These are phyloP conservation scores for Dioscorea zingiberensis DNA, from an alignment of 106 monocot genomes.

Conservation along the genomic window DNA sequence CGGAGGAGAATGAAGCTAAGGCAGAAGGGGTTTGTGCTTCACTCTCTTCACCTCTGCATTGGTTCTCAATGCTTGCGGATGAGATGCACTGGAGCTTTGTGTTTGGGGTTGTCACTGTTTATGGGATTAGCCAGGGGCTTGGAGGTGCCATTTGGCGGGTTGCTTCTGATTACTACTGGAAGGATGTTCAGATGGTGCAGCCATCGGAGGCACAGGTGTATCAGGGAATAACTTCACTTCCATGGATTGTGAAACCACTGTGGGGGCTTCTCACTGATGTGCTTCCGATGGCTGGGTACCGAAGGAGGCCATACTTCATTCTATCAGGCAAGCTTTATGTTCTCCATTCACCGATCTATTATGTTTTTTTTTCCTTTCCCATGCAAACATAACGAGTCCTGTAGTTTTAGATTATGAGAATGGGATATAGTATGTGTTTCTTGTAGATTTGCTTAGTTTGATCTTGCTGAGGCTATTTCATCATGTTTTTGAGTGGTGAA, in stretches of 20 bases:
- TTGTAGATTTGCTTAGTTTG: too few relatives aligned
- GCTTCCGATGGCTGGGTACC: slow-evolving; percentile 50
- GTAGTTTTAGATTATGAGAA: too few relatives aligned
- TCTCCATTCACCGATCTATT: background rate
- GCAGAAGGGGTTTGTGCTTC: background rate
- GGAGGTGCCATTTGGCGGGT: slow-evolving; percentile 38
- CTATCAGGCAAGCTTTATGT: slow-evolving; percentile 28
- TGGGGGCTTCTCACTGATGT: slow-evolving; percentile 75
- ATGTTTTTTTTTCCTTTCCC: background rate
- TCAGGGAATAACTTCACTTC: slow-evolving; percentile 41
- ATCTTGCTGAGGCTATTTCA: too few relatives aligned
- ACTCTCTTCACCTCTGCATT: slow-evolving; percentile 22
- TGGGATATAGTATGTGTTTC: too few relatives aligned
- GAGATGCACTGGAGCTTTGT: slow-evolving; percentile 64
- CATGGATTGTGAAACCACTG: slow-evolving; percentile 69
- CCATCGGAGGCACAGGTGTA: slow-evolving; percentile 66
- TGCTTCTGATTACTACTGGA: slow-evolving; percentile 69
- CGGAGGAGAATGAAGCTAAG: slow-evolving; percentile 9
- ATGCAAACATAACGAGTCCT: too few relatives aligned
- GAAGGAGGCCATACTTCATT: slow-evolving; percentile 59
- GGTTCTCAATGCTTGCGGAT: slow-evolving; percentile 42
- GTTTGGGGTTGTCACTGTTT: slow-evolving; percentile 36
- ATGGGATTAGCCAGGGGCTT: slow-evolving; percentile 61
- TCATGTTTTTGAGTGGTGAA: too few relatives aligned
- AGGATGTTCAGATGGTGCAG: slow-evolving; percentile 70